Base-by-base conservation (phyloP, 2,329 filamentous ascomycete genomes). In the Cercospora zeina region DNA sequence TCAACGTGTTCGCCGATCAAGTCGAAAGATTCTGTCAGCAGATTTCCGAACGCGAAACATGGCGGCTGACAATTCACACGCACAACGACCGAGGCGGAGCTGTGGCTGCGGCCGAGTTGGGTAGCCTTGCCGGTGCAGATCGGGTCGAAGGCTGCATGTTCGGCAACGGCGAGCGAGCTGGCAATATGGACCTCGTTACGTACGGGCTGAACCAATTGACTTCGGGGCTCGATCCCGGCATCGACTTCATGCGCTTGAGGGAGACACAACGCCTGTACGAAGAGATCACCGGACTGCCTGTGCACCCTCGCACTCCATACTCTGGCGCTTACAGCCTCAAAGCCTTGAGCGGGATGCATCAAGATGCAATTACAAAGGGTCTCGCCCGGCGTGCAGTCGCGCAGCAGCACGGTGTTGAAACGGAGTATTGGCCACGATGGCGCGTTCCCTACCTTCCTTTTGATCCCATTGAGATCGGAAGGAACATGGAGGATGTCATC, bases 41-140 rank as follows among this genome's bases (percentile, higher is more conserved):
- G 74, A 91, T 97, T 73, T 83, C 84, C 0, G 89, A 96, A 76
- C 83, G 93, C 57, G 88, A 96, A 72, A 95, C 91, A 79, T 84
- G 96, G 57, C 90, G 88, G 71, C 89, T 97, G n/a, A 96, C 90
- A 64, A 83, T 97, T 58, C 93, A 97, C 76, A 90, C 91, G 7
- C 93, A 99, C 79, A 97, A 97, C 73, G 93, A 97, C 76, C 85
- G 95, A 65, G 93, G 93, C 16, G 95, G 90, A 70, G 91, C 91
- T 3, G 86, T 95, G 14, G 93, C 93, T 0, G 92, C 93, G 0
- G 90, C 93, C 8, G 93, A 97, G 75, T 78, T 97, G 71, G 93
- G 89, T 4, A 93, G 97, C 77, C 96, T 97, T 92, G 95, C 92
- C 16, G 95, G 93, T 58, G 95, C 92, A 37, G 91, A 97, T 77